Conservation (phyloP, 176 grass and related monocot genomes). For the Chrysopogon serrulatus region DNA sequence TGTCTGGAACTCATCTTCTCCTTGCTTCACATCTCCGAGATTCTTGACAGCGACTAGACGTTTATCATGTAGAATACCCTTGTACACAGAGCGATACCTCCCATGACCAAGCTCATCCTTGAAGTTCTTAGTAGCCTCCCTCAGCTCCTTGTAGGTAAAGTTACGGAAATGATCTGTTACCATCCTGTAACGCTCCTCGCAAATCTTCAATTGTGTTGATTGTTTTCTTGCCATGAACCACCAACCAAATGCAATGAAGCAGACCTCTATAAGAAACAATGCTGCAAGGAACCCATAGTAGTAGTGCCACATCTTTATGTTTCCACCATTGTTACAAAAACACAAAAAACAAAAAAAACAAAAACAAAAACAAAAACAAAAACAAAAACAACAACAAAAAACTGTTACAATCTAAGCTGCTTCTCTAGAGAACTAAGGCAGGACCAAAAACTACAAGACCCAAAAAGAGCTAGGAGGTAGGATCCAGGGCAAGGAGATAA, state of each 20-base stretch:
- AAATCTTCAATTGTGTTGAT: not conserved
- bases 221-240: slow-evolving; percentile 32
- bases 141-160: slow-evolving; percentile 16
- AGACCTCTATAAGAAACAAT: slow-evolving; percentile 29
- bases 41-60: slow-evolving; percentile 16
- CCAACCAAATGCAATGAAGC: slow-evolving; percentile 40
- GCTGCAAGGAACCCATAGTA: slow-evolving; percentile 14
- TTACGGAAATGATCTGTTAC: slow-evolving; percentile 31
- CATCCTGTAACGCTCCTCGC: slow-evolving; percentile 49
- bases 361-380: too few species aligned
- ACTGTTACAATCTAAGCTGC: too few species aligned
- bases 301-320: slow-evolving; percentile 15
- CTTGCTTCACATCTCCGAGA: slow-evolving; percentile 2
- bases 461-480: too few species aligned
- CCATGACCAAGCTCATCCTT: slow-evolving; percentile 20
- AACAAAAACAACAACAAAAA: too few species aligned
- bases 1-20: slow-evolving; percentile 15
- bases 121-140: slow-evolving; percentile 10
- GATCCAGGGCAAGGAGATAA: too few species aligned
- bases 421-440: too few species aligned
- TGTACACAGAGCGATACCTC: slow-evolving; percentile 19
- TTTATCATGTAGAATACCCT: slow-evolving; percentile 11
- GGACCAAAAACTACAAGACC: too few species aligned
- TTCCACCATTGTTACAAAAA: too few species aligned
- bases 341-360: too few species aligned